A percentile compares a stretch with the other conserved stretches of the same genome.
Conservation (phyloP, 257 asterid species). For the Striga asiatica region DNA sequence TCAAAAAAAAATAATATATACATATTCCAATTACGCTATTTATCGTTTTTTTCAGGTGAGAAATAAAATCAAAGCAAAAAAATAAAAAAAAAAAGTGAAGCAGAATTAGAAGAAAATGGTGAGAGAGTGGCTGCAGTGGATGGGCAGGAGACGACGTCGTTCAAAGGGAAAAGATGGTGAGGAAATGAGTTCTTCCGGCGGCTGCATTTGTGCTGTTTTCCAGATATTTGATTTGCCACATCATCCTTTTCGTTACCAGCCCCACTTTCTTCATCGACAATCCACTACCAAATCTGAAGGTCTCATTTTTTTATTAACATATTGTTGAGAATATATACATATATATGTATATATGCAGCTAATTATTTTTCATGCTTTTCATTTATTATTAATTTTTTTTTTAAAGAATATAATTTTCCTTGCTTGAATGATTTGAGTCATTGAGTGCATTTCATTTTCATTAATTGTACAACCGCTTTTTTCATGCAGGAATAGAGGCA, state of each 20-base stretch:
- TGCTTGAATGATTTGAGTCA: too few species aligned
- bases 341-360: background rate
- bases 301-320: background rate
- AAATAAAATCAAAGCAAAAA: too few species aligned
- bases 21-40: too few species aligned
- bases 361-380: background rate
- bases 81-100: background rate
- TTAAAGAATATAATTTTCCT: too few species aligned
- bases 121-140: slow-evolving; percentile 73
- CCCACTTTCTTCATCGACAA: slow-evolving; percentile 14
- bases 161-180: slow-evolving; percentile 3
- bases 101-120: slow-evolving; percentile 32
- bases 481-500: slow-evolving; percentile 60
- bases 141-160: slow-evolving; percentile 22
- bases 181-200: slow-evolving; percentile 20
- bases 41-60: too few species aligned
- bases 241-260: background rate
- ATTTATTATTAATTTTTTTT: background rate
- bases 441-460: too few species aligned
- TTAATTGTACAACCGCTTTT: too few species aligned
- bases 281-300: slow-evolving; percentile 30
- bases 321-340: background rate
- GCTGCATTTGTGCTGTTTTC: slow-evolving; percentile 81
- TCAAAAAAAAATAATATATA: too few species aligned
- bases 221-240: slow-evolving; percentile 64